Evolutionary conservation across 2,329 filamentous ascomycete genomes (phyloP).

Genomic region (Penicillium concentricum): DNA sequence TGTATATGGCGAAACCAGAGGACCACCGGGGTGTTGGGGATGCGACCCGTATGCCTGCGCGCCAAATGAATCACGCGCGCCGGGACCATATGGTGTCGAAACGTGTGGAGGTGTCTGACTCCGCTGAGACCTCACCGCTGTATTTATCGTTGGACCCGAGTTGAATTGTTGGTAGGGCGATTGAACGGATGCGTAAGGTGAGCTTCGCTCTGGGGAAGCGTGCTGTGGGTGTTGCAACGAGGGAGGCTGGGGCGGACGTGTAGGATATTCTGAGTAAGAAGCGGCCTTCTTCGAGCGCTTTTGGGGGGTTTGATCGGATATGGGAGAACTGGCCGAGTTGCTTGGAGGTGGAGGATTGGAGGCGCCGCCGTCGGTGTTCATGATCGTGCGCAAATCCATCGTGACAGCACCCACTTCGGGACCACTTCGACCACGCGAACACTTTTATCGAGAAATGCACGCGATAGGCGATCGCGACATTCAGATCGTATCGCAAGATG

Average conservation of each 20-base stretch:
- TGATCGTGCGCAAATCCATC: constrained; percentile 56
- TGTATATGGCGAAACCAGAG: constrained; percentile 41
- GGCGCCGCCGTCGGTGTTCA: constrained; percentile 46
- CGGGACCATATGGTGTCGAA: constrained; percentile 31
- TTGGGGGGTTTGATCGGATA: constrained; percentile 27
- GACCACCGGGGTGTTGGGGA: constrained; percentile 27
- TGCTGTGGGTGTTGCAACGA: constrained; percentile 47
- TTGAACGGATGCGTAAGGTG: constrained; percentile 39
- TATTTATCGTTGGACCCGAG: constrained; percentile 32
- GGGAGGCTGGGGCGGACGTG: constrained; percentile 41
- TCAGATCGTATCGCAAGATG: constrained; percentile 12
- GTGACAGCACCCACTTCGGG: constrained; percentile 24
- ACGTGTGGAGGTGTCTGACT: constrained; percentile 35
- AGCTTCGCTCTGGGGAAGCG: constrained; percentile 44
- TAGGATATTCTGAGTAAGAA: constrained; percentile 30
- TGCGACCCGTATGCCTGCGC: constrained; percentile 31
- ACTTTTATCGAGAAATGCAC: constrained; percentile 16
- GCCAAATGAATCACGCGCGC: constrained; percentile 37
- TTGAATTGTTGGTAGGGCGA: constrained; percentile 43
- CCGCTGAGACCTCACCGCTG: constrained; percentile 30
- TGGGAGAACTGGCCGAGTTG: constrained; percentile 28
- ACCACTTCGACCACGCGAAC: constrained; percentile 19
- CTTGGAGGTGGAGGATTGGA: constrained; percentile 31
- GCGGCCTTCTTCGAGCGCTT: constrained; percentile 26
- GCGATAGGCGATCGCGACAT: constrained; percentile 21